phyloP scores from a whole-genome alignment of 768 basidiomycete genomes.

The Suillus occidentalis region DNA sequence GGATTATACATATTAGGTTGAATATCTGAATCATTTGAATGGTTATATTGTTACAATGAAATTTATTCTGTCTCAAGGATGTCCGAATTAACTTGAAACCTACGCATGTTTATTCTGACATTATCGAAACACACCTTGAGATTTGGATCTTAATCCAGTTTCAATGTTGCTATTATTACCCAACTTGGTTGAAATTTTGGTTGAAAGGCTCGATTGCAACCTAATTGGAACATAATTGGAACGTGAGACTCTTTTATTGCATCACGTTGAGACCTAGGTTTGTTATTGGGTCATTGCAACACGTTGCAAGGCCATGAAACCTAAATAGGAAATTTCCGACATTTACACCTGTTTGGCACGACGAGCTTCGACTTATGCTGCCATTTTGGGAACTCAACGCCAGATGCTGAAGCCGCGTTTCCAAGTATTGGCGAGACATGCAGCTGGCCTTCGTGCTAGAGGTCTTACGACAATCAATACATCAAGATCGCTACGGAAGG shows the following conservation, averaged over 20 bases:
- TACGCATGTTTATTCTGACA: no score
- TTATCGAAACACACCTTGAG: no score
- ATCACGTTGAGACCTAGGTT: background rate
- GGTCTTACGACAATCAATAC: background rate
- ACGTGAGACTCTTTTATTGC: background rate
- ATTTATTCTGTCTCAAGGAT: no score
- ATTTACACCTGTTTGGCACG: slow-evolving; percentile 24
- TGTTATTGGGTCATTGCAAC: background rate
- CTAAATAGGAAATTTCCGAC: no score
- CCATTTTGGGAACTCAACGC: slow-evolving; percentile 17
- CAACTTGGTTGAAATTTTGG: background rate
- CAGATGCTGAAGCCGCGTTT: slow-evolving; percentile 1
- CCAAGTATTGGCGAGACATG: background rate
- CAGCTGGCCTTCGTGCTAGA: background rate
- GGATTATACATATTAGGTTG: no score
- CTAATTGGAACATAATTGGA: background rate
- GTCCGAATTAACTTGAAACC: no score
- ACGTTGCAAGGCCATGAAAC: no score
- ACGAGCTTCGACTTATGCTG: slow-evolving; percentile 12
- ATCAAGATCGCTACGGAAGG: background rate
- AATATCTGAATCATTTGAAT: no score
- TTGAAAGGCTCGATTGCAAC: background rate
- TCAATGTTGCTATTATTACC: background rate
- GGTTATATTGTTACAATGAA: no score
- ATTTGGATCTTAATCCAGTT: no score